These are phyloP conservation scores for Stephania yunnanensis DNA, from an alignment of 164 flowering plant species.

Conservation along the genomic window DNA sequence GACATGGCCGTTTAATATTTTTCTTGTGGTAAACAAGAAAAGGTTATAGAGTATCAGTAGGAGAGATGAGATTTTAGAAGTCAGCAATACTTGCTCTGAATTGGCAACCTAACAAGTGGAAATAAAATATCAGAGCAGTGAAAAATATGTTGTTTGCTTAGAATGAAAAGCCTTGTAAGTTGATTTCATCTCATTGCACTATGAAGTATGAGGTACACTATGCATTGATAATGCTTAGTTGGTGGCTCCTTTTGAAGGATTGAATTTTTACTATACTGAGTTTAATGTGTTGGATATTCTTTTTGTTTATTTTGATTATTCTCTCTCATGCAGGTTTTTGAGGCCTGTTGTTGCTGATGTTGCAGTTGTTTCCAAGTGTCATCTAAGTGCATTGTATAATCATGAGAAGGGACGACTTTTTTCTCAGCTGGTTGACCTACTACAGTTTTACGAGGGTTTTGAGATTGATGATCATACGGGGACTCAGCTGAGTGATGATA, in stretches of 20 bases:
- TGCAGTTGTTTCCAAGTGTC: slow-evolving; percentile 92
- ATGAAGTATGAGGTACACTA: neutral
- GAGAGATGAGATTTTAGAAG: no score
- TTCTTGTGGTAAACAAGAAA: no score
- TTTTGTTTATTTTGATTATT: neutral
- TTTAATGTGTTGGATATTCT: neutral
- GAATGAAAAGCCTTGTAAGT: neutral
- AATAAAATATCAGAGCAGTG: no score
- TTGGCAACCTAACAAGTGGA: no score
- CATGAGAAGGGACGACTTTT: slow-evolving; percentile 90
- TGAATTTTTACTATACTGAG: neutral
- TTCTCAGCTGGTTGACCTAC: slow-evolving; percentile 86
- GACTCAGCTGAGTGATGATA: slow-evolving; percentile 81
- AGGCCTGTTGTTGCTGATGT: slow-evolving; percentile 89
- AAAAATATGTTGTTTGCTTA: no score
- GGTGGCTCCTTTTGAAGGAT: neutral
- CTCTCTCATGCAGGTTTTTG: slow-evolving; percentile 46
- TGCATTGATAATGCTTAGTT: neutral
- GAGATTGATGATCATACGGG: slow-evolving; percentile 91
- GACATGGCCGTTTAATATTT: no score
- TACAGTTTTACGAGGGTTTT: slow-evolving; percentile 91
- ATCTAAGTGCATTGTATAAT: slow-evolving; percentile 75
- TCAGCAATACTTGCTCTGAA: no score
- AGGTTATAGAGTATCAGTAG: no score
- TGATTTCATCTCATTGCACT: neutral